Base-by-base conservation (phyloP, 306 rosid genomes). In the Crataegus laevigata region DNA sequence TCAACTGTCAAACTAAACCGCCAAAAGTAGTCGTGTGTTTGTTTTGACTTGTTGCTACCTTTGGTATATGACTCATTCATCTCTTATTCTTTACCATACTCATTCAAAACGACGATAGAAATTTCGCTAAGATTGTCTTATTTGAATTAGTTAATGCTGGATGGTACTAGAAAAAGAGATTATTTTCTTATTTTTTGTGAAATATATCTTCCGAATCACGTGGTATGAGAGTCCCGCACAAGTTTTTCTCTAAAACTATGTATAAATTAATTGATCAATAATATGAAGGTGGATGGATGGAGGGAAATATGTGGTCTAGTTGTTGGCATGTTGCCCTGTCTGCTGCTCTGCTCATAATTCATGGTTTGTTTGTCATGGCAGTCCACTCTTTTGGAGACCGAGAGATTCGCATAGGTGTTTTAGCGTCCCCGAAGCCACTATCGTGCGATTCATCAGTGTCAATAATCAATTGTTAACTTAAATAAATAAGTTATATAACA, bases 391-490 rank as follows among this genome's bases (percentile, higher is more conserved):
- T 36, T 7, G 0, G 10, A 6, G 38, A 36, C 0, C 0, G 2
- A 36, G 1, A 36, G 2, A 36, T 6, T 7, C 0, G 0, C 0
- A 36, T 0, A 36, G 2, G 0, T 0, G 10, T 36, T 36, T 36
- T 0, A 7, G 2, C 10, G 0, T 36, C 40, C 7, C 40, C 7
- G 0, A 2, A 36, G 10, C 9, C 9, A 36, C 0, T 36, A 36
- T 36, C 2, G 0, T 36, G 40, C 2, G 0, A 36, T 36, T 36
- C 40, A 36, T 36, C 40, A 36, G 0, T 2, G 10, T 2, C 40
- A 36, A 36, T 0, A 36, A 36, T 36, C 40, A 36, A 36, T 36
- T 36, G 9, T 7, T 36, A 36, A 36, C 40, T 36, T 36, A 36
- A 36, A 7, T 36, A 36, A 36, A 36, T 36, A 36, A 36, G 40